Base-by-base conservation (phyloP, 768 basidiomycete species). In the Kwoniella heveanensis region DNA sequence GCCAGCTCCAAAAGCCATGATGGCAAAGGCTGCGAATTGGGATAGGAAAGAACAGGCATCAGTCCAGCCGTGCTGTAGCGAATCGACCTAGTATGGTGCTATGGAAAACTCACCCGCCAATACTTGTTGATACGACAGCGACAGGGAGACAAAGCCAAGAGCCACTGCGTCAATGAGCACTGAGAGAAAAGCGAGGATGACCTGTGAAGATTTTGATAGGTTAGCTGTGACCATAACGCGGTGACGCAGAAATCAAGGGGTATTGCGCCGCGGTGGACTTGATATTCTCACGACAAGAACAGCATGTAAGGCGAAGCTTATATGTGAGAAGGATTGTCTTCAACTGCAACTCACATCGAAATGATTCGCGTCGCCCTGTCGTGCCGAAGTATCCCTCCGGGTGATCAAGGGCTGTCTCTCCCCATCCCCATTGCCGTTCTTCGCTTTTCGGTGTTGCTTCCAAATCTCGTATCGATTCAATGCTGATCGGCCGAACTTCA, bases 271-370 rank as follows among this genome's bases (percentile, higher is more conserved):
- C n/a, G n/a, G n/a, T n/a, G n/a, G n/a, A n/a, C n/a, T n/a, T n/a
- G n/a, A n/a, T n/a, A n/a, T n/a, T n/a, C n/a, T n/a, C n/a, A n/a
- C n/a, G n/a, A n/a, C n/a, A n/a, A n/a, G n/a, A n/a, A n/a, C n/a
- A n/a, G n/a, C n/a, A n/a, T n/a, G n/a, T n/a, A n/a, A n/a, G n/a
- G n/a, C n/a, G n/a, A n/a, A n/a, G n/a, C n/a, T n/a, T n/a, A n/a
- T n/a, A n/a, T n/a, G n/a, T n/a, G n/a, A n/a, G n/a, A n/a, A n/a
- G n/a, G n/a, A n/a, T n/a, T n/a, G n/a, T n/a, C n/a, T n/a, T n/a
- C n/a, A n/a, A n/a, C n/a, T n/a, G n/a, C 21, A 17, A 72, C 73
- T 71, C 47, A 77, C 75, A 66, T 77, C 75, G 50, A 77, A 77
- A 53, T 72, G 66, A 56, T 77, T 77, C 13, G 75, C 66, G 57